phyloP scores from a whole-genome alignment of 2,329 filamentous ascomycete genomes.

The Ascocoryne sarcoides region DNA sequence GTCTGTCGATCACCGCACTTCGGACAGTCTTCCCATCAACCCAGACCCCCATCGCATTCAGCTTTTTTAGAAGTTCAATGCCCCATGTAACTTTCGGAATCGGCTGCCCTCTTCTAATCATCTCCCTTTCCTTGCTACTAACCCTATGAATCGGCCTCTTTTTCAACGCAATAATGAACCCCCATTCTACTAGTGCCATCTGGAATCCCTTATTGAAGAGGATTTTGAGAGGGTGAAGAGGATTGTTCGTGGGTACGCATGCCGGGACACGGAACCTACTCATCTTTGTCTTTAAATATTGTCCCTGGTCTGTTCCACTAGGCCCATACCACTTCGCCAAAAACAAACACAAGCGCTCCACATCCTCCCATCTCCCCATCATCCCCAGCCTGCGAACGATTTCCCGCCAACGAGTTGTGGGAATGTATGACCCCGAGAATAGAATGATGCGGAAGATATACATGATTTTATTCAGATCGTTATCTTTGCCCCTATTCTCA shows the following conservation, averaged over 20 bases:
- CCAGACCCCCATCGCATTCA: slow-evolving; percentile 16
- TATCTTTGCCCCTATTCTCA: slow-evolving; percentile 7
- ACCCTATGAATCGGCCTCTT: slow-evolving; percentile 1
- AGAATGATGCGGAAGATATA: slow-evolving; percentile 40
- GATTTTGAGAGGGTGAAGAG: slow-evolving; percentile 28
- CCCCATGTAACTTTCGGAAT: slow-evolving; percentile 16
- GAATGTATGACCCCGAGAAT: slow-evolving; percentile 34
- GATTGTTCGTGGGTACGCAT: slow-evolving; percentile 15
- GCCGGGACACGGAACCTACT: slow-evolving; percentile 7
- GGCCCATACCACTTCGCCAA: slow-evolving; percentile 35
- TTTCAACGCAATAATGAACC: slow-evolving; percentile 30
- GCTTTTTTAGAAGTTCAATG: slow-evolving; percentile 20
- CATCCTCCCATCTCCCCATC: slow-evolving; percentile 40
- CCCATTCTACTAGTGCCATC: slow-evolving; percentile 40
- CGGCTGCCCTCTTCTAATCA: not conserved
- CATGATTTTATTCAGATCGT: slow-evolving; percentile 31
- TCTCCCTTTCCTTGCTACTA: not conserved
- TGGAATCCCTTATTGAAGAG: slow-evolving; percentile 37
- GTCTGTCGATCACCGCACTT: slow-evolving; percentile 2
- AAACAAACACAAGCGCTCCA: slow-evolving; percentile 42
- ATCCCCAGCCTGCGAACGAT: slow-evolving; percentile 52
- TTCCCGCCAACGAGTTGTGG: slow-evolving; percentile 43
- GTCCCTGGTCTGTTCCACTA: not conserved
- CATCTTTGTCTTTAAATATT: not conserved
- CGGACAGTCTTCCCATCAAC: slow-evolving; percentile 11